Evolutionary conservation across 2,329 filamentous ascomycete species (phyloP).

Genomic region (Pseudogymnoascus sp.): DNA sequence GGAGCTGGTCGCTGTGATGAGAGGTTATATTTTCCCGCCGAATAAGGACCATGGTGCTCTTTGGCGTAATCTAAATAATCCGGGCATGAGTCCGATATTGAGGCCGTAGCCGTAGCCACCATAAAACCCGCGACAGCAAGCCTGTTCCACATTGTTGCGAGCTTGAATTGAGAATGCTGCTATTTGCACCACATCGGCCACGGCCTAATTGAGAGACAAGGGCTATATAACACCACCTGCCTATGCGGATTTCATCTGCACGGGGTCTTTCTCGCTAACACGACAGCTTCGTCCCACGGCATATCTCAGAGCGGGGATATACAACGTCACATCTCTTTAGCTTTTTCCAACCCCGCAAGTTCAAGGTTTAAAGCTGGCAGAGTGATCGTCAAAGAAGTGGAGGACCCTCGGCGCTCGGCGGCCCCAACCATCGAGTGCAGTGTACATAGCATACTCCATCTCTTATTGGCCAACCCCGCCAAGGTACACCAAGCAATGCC

Average conservation of each 20-base stretch:
- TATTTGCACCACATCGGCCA: not conserved
- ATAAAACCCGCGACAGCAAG: not conserved
- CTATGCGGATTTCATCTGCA: not conserved
- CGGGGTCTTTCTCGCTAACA: not conserved
- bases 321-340: conserved; percentile 6
- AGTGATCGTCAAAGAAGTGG: not conserved
- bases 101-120: not conserved
- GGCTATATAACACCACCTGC: conserved; percentile 8
- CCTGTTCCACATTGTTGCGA: not conserved
- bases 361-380: conserved; percentile 3
- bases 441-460: not conserved
- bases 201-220: conserved; percentile 1
- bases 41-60: conserved; percentile 60
- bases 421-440: not conserved
- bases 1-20: conserved; percentile 71
- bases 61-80: conserved; percentile 57
- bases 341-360: conserved; percentile 2
- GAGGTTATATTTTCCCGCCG: conserved; percentile 65
- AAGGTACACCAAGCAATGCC: conserved; percentile 2
- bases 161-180: not conserved
- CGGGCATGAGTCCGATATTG: conserved; percentile 40
- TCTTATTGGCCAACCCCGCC: not conserved
- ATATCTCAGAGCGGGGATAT: conserved; percentile 4
- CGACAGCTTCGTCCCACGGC: not conserved
- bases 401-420: not conserved